Percentiles rank a stretch among this genome's conserved stretches.
Conservation (phyloP, 768 basidiomycete genomes). For the Cantharellus anzutake region DNA sequence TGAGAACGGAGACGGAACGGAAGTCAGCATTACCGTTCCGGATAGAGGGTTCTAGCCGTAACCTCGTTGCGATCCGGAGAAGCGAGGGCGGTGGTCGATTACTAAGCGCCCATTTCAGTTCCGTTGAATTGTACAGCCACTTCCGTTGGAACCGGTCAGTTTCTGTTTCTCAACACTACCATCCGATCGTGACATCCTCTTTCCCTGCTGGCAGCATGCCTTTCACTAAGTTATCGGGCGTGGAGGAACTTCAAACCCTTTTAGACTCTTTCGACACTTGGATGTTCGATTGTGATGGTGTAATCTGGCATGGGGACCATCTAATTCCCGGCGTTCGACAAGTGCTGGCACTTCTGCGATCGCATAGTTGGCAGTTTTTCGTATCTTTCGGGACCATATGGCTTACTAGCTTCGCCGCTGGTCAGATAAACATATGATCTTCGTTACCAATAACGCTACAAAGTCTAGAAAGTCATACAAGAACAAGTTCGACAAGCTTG, state of each 20-base stretch:
- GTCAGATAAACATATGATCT: conserved; percentile 65
- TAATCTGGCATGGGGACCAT: conserved; percentile 74
- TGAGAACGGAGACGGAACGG: too few species aligned
- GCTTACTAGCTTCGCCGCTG: neutral
- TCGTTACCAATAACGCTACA: conserved; percentile 95
- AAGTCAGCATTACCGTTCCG: too few species aligned
- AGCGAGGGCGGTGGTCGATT: too few species aligned
- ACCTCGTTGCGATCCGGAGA: too few species aligned
- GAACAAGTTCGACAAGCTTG: conserved; percentile 77
- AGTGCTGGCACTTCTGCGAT: conserved; percentile 52
- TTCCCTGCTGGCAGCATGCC: neutral
- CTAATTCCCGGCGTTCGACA: conserved; percentile 62
- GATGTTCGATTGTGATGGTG: conserved; percentile 94
- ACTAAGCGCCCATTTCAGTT: too few species aligned
- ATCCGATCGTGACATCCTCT: too few species aligned
- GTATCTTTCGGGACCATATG: neutral
- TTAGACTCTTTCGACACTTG: conserved; percentile 69
- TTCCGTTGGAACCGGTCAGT: too few species aligned
- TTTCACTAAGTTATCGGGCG: neutral
- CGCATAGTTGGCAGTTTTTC: conserved; percentile 34
- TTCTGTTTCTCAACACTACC: too few species aligned
- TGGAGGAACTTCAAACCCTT: conserved; percentile 20
- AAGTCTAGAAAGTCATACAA: conserved; percentile 82
- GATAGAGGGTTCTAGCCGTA: too few species aligned
- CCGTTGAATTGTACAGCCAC: too few species aligned